Evolutionary conservation across 2,329 filamentous ascomycete species (phyloP), one percentile per base, ranked within the genome.

Genomic region (Venturia nashicola): DNA sequence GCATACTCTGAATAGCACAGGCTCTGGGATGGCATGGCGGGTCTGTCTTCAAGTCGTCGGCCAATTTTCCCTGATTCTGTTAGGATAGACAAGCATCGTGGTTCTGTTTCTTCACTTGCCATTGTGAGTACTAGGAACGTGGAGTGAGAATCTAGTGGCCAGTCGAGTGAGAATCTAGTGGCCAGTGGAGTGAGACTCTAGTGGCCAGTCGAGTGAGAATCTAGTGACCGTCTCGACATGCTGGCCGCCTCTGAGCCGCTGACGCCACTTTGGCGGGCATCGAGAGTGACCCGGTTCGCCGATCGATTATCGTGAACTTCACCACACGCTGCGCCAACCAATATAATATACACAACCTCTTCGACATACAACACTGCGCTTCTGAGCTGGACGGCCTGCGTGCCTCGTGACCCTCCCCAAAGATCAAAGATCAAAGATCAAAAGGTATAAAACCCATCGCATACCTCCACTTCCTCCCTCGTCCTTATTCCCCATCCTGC

Each of bases 21-120:
- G 92, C 93, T 72, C 88, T 84, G 65, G 91, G 84, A 78, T 96
- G 91, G 72, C 92, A 97, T 32, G 92, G 88, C 66, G 90, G 90
- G 70, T 89, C 84, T 43, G 84, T 83, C 65, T 83, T 83, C 43
- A 95, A 75, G 73, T 92, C 90, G 71, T 89, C 82, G 69, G 90
- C 85, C 16, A 64, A 18, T 36, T 57, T 57, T 32, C 32, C 51
- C 51, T 57, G 51, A n/a, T n/a, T 8, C 9, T n/a, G 27, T 57
- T 16, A 57, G 51, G 27, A n/a, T 27, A 36, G 6, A 2, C 12
- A 51, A 14, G 18, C n/a, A 7, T n/a, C 51, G 3, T n/a, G 5
- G 3, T 6, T 5, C 5, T n/a, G 32, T 3, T 5, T 34, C 5
- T n/a, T 18, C 32, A 36, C 51, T 36, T 57, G 51, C 51, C 51